Conservation (phyloP, 2,329 filamentous ascomycete species). For the Diplodia intermedia region DNA sequence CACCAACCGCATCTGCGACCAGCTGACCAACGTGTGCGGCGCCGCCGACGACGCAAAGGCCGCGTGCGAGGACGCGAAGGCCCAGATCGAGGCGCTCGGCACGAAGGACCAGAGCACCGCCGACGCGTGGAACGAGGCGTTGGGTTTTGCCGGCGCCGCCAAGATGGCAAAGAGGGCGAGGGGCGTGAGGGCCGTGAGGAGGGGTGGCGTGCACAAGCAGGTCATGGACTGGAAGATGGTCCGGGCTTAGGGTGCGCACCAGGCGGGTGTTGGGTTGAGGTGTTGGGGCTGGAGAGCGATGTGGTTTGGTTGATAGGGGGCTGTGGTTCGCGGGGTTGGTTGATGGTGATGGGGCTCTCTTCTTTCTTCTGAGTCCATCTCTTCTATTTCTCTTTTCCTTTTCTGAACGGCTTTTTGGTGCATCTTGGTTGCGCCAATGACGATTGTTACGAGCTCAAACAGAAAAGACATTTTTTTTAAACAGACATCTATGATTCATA, state of each 20-base stretch:
- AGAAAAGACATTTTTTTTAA: neutral
- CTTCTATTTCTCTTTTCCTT: neutral
- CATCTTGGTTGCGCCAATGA: neutral
- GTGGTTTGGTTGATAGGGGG: neutral
- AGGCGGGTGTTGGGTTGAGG: neutral
- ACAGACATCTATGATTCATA: neutral
- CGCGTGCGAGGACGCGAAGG: slow-evolving; percentile 61
- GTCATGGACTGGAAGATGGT: slow-evolving; percentile 12
- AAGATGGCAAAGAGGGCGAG: neutral
- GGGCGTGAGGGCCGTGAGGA: neutral
- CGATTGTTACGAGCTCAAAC: neutral
- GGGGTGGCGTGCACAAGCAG: neutral
- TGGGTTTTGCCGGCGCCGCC: slow-evolving; percentile 47
- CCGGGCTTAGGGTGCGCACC: neutral
- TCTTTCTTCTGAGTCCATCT: neutral
- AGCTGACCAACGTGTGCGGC: slow-evolving; percentile 70
- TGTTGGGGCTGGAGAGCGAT: neutral
- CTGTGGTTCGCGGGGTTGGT: neutral
- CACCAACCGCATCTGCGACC: slow-evolving; percentile 74
- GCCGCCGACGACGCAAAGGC: slow-evolving; percentile 66
- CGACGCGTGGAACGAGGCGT: slow-evolving; percentile 50
- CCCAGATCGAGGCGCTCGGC: slow-evolving; percentile 56
- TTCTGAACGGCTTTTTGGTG: neutral
- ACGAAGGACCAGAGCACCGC: slow-evolving; percentile 51
- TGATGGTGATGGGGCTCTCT: neutral